phyloP scores from a whole-genome alignment of 2,329 filamentous ascomycete genomes.

The Ceratocystiopsis sp. region DNA sequence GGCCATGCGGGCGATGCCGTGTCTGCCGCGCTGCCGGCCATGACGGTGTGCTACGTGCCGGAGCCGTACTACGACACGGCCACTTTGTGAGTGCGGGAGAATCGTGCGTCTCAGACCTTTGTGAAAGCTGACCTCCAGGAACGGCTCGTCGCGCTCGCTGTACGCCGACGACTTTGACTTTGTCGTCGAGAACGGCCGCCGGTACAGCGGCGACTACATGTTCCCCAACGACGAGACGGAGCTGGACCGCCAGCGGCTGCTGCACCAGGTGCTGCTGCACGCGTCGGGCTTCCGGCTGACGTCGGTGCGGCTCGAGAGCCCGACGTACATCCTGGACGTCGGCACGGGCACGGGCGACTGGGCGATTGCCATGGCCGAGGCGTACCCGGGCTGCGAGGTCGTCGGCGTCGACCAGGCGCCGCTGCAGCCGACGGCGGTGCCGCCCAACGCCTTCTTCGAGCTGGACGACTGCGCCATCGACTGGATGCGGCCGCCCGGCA shows the following conservation, averaged over 20 bases:
- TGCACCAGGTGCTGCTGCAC: conserved; percentile 17
- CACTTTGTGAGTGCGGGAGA: too few relatives aligned
- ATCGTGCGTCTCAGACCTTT: too few relatives aligned
- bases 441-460: conserved; percentile 42
- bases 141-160: conserved; percentile 15
- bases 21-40: too few relatives aligned
- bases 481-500: conserved; percentile 34
- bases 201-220: conserved; percentile 41
- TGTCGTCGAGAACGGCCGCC: conserved; percentile 37
- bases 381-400: conserved; percentile 35
- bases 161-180: conserved; percentile 26
- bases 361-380: conserved; percentile 35
- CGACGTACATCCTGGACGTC: conserved; percentile 34
- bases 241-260: conserved; percentile 18
- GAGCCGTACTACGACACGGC: too few relatives aligned
- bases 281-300: conserved; percentile 17
- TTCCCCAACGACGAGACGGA: conserved; percentile 45
- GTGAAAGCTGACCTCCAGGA: conserved; percentile 8
- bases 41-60: too few relatives aligned
- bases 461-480: conserved; percentile 39
- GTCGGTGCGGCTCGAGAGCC: conserved; percentile 18
- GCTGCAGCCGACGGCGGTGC: conserved; percentile 37
- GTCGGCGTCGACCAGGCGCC: conserved; percentile 42
- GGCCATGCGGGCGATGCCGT: too few relatives aligned
- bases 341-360: conserved; percentile 40